These are phyloP conservation scores for Stachybotrys chartarum DNA, from an alignment of 2,329 filamentous ascomycete genomes.

Conservation along the genomic window DNA sequence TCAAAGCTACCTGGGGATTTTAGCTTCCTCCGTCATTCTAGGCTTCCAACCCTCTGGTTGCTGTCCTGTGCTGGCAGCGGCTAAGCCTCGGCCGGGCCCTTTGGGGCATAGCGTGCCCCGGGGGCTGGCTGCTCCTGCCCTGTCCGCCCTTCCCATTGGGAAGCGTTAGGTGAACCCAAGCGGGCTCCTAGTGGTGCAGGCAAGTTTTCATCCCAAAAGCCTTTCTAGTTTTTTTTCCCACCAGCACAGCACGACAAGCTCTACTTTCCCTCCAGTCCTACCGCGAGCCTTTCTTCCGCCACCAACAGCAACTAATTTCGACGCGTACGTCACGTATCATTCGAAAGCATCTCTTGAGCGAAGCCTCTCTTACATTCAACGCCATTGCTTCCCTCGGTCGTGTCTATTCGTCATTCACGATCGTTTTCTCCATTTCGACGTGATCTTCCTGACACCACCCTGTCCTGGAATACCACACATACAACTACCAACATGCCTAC, in stretches of 20 bases:
- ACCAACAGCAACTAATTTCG: background rate
- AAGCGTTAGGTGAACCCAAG: too few species aligned
- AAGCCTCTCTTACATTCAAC: background rate
- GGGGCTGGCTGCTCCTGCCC: background rate
- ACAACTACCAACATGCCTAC: constrained; percentile 50
- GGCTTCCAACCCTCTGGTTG: background rate
- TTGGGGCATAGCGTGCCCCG: background rate
- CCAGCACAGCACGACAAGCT: constrained; percentile 6
- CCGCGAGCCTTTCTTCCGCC: background rate
- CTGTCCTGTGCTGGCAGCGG: background rate
- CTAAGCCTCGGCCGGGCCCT: background rate
- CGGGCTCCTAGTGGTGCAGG: background rate
- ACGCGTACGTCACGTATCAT: constrained; percentile 1
- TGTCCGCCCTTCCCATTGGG: background rate
- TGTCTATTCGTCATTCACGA: background rate
- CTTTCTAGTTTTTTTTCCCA: constrained; percentile 1
- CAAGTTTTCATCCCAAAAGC: constrained; percentile 1
- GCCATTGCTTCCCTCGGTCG: background rate
- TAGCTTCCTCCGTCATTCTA: background rate
- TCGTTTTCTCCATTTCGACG: constrained; percentile 2
- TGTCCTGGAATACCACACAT: constrained; percentile 5
- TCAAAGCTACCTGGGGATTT: background rate
- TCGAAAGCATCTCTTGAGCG: background rate
- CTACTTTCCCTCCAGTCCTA: constrained; percentile 3
- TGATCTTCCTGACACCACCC: background rate